Base-by-base conservation (phyloP, 1,284 basidiomycete genomes). In the Macrocystidia cucumis region DNA sequence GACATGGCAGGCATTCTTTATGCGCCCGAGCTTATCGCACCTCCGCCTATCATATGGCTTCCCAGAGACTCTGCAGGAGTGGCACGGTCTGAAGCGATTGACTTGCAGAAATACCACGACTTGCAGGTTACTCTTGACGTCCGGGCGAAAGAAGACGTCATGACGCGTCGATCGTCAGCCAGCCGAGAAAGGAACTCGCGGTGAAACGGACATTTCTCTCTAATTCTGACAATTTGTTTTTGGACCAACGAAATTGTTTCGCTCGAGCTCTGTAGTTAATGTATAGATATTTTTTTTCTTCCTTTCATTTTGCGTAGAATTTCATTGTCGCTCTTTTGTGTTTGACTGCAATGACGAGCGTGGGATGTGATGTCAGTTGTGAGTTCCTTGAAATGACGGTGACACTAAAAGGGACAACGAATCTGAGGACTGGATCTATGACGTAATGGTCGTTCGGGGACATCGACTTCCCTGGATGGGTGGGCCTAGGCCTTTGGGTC, bases 1-100 rank as follows among this genome's bases (percentile, higher is more conserved):
- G 79, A 85, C 45, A 78, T 82, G 71, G 68, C 74, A 5, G 74
- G 78, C 3, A 75, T 89, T 41, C 59, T 91, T 26, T 90, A 90
- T 52, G 82, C 86, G 2, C 82, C 85, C 2, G 84, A 86, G 52
- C 65, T 90, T 25, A 69, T 86, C 39, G 79, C 79, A 4, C 81
- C 82, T 6, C 60, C 70, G 5, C 85, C 85, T 0, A 74, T 80
- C 33, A 83, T 91, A 31, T 90, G 86, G 86, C 64, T 90, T 5
- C 81, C 82, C 0, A 76, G 81, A 50, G 85, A 88, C 50, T 62
- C 66, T 2, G 73, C 76, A 12, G 81, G 81, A 12, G 74, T 87
- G 16, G 81, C 78, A 7, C 66, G 68, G 27, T 74, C 78, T 7
- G 82, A 86, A 52, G 81, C 81, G 24, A 62, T 69, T 34, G 82